Evolutionary conservation across 1,284 basidiomycete species (phyloP), one percentile per base, ranked within the genome.

Genomic region (Malassezia yamatoensis): DNA sequence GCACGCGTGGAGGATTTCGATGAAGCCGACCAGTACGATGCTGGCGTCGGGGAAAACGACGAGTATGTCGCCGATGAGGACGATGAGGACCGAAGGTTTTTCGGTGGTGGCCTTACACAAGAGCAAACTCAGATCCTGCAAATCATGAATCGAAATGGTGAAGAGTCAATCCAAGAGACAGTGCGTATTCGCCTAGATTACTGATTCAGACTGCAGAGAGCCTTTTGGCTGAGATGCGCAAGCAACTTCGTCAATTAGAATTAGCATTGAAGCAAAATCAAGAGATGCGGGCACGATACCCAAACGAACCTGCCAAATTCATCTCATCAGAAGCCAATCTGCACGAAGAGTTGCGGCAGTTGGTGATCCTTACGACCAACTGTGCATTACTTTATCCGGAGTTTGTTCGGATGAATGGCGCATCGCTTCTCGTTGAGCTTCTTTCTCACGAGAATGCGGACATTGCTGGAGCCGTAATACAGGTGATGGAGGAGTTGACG

Each of bases 301-400:
- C 65, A n/a, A 53, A 64, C 32, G 59, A 75, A 21, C 74, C 76
- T 0, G 35, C 24, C 67, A 93, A 91, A 75, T 99, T 98, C 78
- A 94, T 99, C 68, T 90, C 96, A 68, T 98, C 94, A 0, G 94
- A 99, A 78, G 87, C 88, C 24, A 90, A 96, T 70, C 81, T 98
- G 8, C 89, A 98, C 67, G 79, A 80, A 49, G 83, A 88, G 13
- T 81, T 98, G 59, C 90, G 93, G 34, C 59, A 60, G 71, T 81
- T 86, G 3, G 79, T 96, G 49, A 84, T 91, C 2, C 80, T 98
- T n/a, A 88, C 94, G 0, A 90, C 96, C 69, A 82, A 82, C 13
- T 88, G 90, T 0, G 78, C 80, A 3, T 75, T 88, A 8, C 85
- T 89, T 60, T 99, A 96, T 74, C 86, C 89, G 5, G 90, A 96